Base-by-base conservation (phyloP, 306 rosid species). In the Ceratonia siliqua region DNA sequence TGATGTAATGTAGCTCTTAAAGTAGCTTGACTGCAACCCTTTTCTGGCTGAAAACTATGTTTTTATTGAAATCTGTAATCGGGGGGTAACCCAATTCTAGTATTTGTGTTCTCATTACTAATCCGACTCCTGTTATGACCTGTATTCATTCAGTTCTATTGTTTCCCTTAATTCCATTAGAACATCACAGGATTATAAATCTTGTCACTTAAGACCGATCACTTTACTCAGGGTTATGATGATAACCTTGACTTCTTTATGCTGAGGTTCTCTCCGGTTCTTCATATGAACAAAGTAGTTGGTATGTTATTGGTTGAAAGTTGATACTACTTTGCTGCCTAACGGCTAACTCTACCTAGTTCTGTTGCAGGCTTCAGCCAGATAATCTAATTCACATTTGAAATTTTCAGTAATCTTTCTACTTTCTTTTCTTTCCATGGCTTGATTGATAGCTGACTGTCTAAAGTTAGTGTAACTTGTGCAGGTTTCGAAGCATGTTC, bases 1-100 rank as follows among this genome's bases (percentile, higher is more conserved):
- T 72, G 61, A 85, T 86, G 93, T 83, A 86, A 85, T 87, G 84
- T 87, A 84, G 83, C 56, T 55, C 81, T 85, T 89, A 52, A 78
- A 64, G 62, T 86, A 90, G 89, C 83, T 77, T 75, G 79, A 83
- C 77, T 82, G 46, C 83, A 57, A 62, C 48, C 73, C 54, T 27
- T 39, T 21, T 76, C 63, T 77, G 20, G 77, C 69, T 53, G 30
- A 2, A 30, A 79, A 9, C 39, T 48, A 8, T 42, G 68, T 81
- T 58, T 74, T 77, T 73, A 48, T 59, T 65, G 69, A 73, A 28
- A 72, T 70, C 45, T 67, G 49, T 27, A 25, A 64, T 54, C 2
- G 10, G 35, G 36, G 69, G 77, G 79, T 22, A 17, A 35, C 3
- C 5, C 49, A 49, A 36, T 67, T 33, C 41, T 33, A 18, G 54